Percentiles rank a stretch among this genome's conserved stretches.
Conservation (phyloP, 1,284 basidiomycete genomes). For the Boletellus deceptivus region DNA sequence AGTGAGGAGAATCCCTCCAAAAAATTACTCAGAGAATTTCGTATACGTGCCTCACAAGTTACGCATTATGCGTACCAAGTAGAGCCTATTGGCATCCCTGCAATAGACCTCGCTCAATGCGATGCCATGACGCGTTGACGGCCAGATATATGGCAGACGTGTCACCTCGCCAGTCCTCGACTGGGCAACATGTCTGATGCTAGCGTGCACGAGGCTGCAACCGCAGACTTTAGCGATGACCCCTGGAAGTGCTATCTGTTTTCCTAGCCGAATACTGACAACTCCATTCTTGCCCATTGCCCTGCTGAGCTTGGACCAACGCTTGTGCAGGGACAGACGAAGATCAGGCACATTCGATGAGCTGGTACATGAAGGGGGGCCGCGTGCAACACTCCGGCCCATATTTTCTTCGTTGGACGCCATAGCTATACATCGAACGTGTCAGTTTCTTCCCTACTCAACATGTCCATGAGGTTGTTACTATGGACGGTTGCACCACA, state of each 20-base stretch:
- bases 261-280: too few species aligned
- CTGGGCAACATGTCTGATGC: too few species aligned
- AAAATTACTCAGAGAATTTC: conserved; percentile 94
- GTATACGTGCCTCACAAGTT: conserved; percentile 80
- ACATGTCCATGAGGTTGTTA: background rate
- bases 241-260: too few species aligned
- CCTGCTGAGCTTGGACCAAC: too few species aligned
- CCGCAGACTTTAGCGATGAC: too few species aligned
- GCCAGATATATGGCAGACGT: background rate
- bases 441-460: background rate
- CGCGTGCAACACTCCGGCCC: background rate
- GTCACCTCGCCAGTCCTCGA: too few species aligned
- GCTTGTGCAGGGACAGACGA: too few species aligned
- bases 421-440: background rate
- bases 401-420: background rate
- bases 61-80: conserved; percentile 92
- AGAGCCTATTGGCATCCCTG: conserved; percentile 36
- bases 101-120: conserved; percentile 9
- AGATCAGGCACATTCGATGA: background rate
- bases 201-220: too few species aligned
- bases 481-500: background rate
- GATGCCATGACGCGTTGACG: background rate
- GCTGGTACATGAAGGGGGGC: conserved; percentile 1
- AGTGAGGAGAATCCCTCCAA: conserved; percentile 77
- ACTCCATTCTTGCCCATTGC: too few species aligned